Percentiles rank a stretch among this genome's conserved stretches.
Conservation (phyloP, 139 green algal species). For the Pseudopediastrum boryanum region DNA sequence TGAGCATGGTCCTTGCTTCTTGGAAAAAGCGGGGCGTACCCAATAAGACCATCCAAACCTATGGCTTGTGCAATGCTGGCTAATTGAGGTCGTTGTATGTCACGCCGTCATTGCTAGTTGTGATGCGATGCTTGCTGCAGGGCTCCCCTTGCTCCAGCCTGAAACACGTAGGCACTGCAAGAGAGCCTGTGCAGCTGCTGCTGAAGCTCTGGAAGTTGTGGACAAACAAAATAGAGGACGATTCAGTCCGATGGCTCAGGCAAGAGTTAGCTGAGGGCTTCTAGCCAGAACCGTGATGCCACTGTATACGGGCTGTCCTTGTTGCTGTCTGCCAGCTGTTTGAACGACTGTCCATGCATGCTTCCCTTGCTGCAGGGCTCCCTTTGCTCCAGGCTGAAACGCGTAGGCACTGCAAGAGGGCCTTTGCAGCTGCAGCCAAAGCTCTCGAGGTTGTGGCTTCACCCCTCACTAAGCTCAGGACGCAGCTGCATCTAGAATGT, state of each 20-base stretch:
- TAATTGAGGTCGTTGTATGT: no score
- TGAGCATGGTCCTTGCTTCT: no score
- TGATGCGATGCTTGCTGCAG: not conserved
- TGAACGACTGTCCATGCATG: not conserved
- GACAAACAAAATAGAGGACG: no score
- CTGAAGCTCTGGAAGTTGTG: conserved; percentile 57
- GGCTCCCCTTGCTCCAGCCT: conserved; percentile 64
- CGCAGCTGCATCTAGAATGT: conserved; percentile 65
- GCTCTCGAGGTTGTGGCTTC: conserved; percentile 57
- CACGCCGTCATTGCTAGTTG: no score
- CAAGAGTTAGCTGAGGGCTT: no score
- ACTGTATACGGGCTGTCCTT: not conserved
- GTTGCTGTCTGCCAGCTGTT: not conserved
- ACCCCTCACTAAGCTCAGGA: conserved; percentile 52
- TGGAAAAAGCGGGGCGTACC: no score
- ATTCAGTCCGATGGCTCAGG: no score
- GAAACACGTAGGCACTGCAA: conserved; percentile 44
- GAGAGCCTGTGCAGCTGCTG: conserved; percentile 55
- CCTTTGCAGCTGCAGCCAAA: conserved; percentile 56
- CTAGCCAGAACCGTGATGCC: no score
- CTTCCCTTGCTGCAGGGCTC: conserved; percentile 34
- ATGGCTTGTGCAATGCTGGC: no score
- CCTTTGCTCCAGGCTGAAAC: conserved; percentile 57
- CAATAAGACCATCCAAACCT: no score
- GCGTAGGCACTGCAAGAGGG: conserved; percentile 46